Percentiles rank a stretch among this genome's conserved stretches.
Evolutionary conservation across 2,329 filamentous ascomycete genomes (phyloP).

Genomic region (Blastomyces parvus): DNA sequence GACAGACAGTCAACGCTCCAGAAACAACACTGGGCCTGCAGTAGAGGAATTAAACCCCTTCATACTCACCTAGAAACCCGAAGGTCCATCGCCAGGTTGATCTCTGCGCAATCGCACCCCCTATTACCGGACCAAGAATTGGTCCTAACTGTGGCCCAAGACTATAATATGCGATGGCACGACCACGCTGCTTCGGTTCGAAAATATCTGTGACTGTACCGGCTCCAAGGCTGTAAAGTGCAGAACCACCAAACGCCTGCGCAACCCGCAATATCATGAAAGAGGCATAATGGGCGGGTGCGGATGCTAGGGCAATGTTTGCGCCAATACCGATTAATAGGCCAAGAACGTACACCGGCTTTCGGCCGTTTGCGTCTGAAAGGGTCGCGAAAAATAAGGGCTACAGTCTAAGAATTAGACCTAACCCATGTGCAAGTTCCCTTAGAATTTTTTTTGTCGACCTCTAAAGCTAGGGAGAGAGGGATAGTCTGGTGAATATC

Average conservation of each 20-base stretch:
- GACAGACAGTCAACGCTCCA: constrained; percentile 4
- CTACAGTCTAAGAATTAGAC: constrained; percentile 12
- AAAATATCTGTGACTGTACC: constrained; percentile 38
- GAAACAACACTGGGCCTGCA: neutral
- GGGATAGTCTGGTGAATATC: neutral
- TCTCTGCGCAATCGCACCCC: constrained; percentile 30
- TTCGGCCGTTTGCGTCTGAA: constrained; percentile 34
- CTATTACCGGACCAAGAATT: constrained; percentile 37
- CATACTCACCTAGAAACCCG: constrained; percentile 18
- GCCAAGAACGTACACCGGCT: constrained; percentile 35
- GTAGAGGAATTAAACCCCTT: neutral
- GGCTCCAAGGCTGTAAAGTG: constrained; percentile 32
- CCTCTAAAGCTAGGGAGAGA: neutral
- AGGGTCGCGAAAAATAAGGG: constrained; percentile 36
- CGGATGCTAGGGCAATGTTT: constrained; percentile 32
- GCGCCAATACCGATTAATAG: constrained; percentile 32
- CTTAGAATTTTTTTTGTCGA: too few species aligned
- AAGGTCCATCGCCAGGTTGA: constrained; percentile 39
- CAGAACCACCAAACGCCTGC: constrained; percentile 37
- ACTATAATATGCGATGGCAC: constrained; percentile 35
- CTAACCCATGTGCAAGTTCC: neutral
- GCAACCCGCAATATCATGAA: constrained; percentile 35
- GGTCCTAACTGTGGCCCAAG: constrained; percentile 39
- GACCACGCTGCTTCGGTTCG: constrained; percentile 32
- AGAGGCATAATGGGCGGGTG: constrained; percentile 32